A percentile compares a stretch with the other conserved stretches of the same genome.
These are phyloP conservation scores for Geranium brycei DNA, from an alignment of 345 rosid species.

Conservation along the genomic window DNA sequence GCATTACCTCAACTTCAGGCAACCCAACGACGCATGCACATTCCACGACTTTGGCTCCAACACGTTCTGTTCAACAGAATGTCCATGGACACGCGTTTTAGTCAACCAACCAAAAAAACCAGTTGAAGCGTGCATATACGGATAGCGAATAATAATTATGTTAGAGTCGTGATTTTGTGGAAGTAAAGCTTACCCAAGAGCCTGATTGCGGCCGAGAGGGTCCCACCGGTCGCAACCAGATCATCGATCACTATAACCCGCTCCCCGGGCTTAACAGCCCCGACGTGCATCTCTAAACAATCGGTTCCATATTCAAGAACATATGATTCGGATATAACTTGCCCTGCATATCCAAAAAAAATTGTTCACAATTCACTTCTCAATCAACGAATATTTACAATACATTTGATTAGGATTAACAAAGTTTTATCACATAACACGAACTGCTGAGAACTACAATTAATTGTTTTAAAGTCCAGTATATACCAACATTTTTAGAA, in stretches of 20 bases:
- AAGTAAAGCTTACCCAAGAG: slow-evolving; percentile 40
- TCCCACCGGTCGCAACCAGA: slow-evolving; percentile 85
- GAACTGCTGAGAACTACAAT: too few relatives aligned
- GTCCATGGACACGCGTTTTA: not conserved
- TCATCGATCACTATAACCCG: slow-evolving; percentile 65
- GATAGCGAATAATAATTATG: too few relatives aligned
- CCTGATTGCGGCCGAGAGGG: slow-evolving; percentile 67
- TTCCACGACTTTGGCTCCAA: slow-evolving; percentile 52
- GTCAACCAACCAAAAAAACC: not conserved
- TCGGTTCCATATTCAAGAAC: slow-evolving; percentile 85
- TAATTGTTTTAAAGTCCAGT: too few relatives aligned
- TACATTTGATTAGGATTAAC: too few relatives aligned
- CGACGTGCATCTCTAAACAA: slow-evolving; percentile 72
- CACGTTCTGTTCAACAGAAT: slow-evolving; percentile 32
- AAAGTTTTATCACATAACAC: too few relatives aligned
- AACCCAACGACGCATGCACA: slow-evolving; percentile 74
- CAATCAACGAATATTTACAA: too few relatives aligned
- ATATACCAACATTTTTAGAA: not conserved
- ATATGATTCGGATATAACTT: slow-evolving; percentile 55
- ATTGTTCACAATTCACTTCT: not conserved
- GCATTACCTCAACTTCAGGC: slow-evolving; percentile 54
- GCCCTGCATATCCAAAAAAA: slow-evolving; percentile 23
- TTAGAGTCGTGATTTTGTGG: not conserved
- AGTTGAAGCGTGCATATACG: not conserved
- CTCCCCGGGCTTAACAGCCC: slow-evolving; percentile 55